Percentiles rank a stretch among this genome's conserved stretches.
Conservation (phyloP, 2,329 filamentous ascomycete genomes). For the Emergomyces africanus region DNA sequence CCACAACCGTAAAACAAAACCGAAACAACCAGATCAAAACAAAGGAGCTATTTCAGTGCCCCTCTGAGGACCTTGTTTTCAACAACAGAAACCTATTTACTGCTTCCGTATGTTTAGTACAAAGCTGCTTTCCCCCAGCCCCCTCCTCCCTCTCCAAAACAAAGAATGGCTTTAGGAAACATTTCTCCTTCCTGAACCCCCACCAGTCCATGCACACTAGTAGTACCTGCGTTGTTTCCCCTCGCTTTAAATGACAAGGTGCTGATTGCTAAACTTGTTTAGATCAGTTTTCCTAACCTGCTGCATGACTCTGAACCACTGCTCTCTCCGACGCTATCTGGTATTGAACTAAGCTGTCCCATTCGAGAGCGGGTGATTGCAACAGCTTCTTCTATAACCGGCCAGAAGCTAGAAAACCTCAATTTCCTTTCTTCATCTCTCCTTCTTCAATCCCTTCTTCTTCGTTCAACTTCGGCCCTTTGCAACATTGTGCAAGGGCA, state of each 20-base stretch:
- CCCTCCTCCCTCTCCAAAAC: not conserved
- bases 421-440: not conserved
- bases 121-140: not conserved
- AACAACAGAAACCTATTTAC: not conserved
- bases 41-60: constrained; percentile 1
- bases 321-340: not conserved
- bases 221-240: not conserved
- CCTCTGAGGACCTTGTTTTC: not conserved
- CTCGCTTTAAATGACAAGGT: not conserved
- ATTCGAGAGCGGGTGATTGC: constrained; percentile 9
- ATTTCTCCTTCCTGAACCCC: not conserved
- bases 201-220: constrained; percentile 1
- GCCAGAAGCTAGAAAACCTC: constrained; percentile 1
- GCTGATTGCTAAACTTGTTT: constrained; percentile 1
- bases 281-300: not conserved
- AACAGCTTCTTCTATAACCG: constrained; percentile 9
- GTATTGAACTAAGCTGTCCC: not conserved
- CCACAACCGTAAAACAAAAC: constrained; percentile 1
- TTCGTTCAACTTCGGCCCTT: not conserved
- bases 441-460: not conserved
- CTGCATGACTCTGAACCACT: constrained; percentile 9
- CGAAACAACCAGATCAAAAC: not conserved
- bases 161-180: constrained; percentile 1
- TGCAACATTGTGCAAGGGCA: not conserved
- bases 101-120: constrained; percentile 4